Evolutionary conservation across 2,329 filamentous ascomycete genomes (phyloP).

Genomic region (Fusarium pseudocircinatum): DNA sequence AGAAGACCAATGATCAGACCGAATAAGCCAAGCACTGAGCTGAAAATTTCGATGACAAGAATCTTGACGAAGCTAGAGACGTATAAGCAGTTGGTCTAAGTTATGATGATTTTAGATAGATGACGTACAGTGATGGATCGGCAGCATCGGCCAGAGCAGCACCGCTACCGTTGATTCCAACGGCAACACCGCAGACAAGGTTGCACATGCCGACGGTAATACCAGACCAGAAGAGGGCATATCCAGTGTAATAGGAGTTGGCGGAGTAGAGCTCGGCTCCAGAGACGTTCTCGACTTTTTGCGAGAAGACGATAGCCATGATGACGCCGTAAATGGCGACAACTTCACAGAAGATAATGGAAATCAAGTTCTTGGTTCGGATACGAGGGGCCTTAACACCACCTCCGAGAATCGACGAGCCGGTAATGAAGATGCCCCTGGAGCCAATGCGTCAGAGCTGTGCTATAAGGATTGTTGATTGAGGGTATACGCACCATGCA

Average conservation of each 20-base stretch:
- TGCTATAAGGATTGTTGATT: conserved; percentile 3
- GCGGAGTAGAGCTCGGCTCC: conserved; percentile 75
- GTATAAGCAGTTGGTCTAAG: conserved; percentile 34
- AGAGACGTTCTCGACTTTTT: conserved; percentile 77
- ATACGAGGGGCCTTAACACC: conserved; percentile 97
- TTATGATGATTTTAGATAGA: neutral
- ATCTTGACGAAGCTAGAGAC: conserved; percentile 90
- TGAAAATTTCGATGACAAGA: conserved; percentile 99
- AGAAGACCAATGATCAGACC: conserved; percentile 94
- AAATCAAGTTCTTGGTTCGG: conserved; percentile 99
- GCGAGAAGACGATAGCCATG: conserved; percentile 98
- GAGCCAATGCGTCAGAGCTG: conserved; percentile 28
- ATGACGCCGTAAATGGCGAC: conserved; percentile 99
- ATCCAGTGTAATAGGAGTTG: conserved; percentile 92
- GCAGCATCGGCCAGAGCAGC: conserved; percentile 96
- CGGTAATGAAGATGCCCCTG: conserved; percentile 99
- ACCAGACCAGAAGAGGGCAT: conserved; percentile 94
- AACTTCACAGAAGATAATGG: conserved; percentile 99
- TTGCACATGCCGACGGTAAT: conserved; percentile 96
- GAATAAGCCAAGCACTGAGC: conserved; percentile 94
- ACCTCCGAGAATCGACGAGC: conserved; percentile 95
- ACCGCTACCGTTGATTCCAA: conserved; percentile 97
- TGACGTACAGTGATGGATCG: conserved; percentile 83
- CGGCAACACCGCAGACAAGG: conserved; percentile 92
- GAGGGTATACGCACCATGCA: conserved; percentile 77